A percentile compares a stretch with the other conserved stretches of the same genome.
Evolutionary conservation across 306 rosid genomes (phyloP).

Genomic region (Cyclanthera cordifolia): DNA sequence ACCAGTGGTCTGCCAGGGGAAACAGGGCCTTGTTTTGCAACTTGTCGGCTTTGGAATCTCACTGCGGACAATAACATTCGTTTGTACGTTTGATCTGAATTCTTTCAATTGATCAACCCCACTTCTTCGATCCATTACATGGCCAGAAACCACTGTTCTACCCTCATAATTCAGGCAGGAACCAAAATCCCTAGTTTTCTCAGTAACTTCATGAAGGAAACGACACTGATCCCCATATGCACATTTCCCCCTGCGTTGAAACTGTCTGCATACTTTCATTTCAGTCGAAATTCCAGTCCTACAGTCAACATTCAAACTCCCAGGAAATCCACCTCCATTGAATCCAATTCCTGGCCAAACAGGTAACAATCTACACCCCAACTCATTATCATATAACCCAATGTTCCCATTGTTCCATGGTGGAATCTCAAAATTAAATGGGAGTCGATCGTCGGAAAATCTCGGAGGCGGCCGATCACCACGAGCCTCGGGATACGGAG

Average conservation of each 20-base stretch:
- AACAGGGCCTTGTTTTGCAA: constrained; percentile 8
- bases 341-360: neutral
- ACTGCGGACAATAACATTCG: neutral
- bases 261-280: constrained; percentile 25
- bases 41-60: constrained; percentile 1
- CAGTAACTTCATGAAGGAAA: constrained; percentile 21
- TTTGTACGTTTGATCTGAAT: constrained; percentile 4
- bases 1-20: constrained; percentile 13
- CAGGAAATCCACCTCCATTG: neutral
- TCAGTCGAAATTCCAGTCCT: neutral
- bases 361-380: neutral
- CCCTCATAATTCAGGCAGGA: neutral
- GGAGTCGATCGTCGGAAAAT: neutral
- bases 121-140: neutral
- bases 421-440: neutral
- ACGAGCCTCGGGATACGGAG: neutral
- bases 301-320: neutral
- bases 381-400: neutral
- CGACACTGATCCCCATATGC: constrained; percentile 30
- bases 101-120: constrained; percentile 10
- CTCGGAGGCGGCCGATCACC: neutral
- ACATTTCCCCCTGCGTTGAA: constrained; percentile 18
- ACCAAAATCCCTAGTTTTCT: neutral
- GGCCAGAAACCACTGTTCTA: neutral
- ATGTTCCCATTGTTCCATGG: neutral